A percentile compares a stretch with the other conserved stretches of the same genome.
phyloP scores from a whole-genome alignment of 441 rosid genomes.

The Raphanus hybrid region DNA sequence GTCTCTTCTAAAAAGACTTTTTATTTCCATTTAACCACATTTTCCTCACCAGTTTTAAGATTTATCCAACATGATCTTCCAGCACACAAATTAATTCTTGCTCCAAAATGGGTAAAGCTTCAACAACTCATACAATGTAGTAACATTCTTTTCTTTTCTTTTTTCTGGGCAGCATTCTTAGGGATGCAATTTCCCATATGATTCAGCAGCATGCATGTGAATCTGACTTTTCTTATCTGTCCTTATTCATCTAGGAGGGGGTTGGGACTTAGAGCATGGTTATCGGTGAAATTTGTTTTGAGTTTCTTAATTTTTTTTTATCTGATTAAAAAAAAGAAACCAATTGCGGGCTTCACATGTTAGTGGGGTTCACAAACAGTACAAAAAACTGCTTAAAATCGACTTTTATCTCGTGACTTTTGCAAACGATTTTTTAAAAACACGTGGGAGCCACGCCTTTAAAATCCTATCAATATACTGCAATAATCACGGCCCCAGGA shows the following conservation, averaged over 20 bases:
- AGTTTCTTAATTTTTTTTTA: no score
- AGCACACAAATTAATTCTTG: conserved; percentile 72
- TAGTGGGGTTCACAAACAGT: no score
- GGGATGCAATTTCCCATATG: not conserved
- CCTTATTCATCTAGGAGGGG: conserved; percentile 40
- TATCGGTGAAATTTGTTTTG: no score
- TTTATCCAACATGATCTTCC: conserved; percentile 81
- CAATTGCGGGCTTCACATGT: no score
- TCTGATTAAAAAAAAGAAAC: no score
- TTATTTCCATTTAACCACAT: not conserved
- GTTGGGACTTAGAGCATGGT: not conserved
- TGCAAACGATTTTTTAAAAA: no score
- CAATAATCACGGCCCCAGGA: no score
- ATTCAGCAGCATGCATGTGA: conserved; percentile 19
- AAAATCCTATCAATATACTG: no score
- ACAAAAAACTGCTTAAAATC: no score
- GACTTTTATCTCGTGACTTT: no score
- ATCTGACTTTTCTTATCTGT: conserved; percentile 36
- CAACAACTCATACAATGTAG: not conserved
- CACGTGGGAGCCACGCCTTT: no score
- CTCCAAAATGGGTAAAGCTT: conserved; percentile 59
- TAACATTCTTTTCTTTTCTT: not conserved
- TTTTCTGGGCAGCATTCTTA: not conserved
- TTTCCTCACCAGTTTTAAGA: conserved; percentile 55
- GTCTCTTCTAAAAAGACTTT: not conserved